Conservation (phyloP, 345 rosid genomes). For the Acer saccharum region DNA sequence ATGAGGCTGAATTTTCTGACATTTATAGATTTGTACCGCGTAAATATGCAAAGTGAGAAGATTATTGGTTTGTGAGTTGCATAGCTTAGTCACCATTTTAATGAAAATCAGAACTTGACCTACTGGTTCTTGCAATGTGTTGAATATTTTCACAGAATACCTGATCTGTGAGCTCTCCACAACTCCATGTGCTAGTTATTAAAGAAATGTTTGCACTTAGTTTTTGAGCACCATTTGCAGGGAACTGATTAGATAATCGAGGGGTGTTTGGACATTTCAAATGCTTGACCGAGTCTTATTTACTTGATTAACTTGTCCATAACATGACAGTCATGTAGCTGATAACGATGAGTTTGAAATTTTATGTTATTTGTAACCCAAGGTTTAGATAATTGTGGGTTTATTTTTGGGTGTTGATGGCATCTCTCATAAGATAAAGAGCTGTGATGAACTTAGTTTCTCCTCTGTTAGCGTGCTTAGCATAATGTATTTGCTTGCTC, state of each 20-base stretch:
- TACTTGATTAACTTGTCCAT: not conserved
- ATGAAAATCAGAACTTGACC: not conserved
- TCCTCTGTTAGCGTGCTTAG: conserved; percentile 19
- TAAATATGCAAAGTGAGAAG: not conserved
- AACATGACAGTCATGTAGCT: not conserved
- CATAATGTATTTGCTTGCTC: conserved; percentile 23
- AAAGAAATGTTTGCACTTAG: not conserved
- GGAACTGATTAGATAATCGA: not conserved
- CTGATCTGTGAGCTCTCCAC: not conserved
- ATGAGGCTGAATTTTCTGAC: not conserved
- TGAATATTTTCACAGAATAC: not conserved
- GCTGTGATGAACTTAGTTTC: not conserved
- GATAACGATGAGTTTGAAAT: not conserved
- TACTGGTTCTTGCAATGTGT: not conserved
- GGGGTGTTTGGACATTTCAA: not conserved
- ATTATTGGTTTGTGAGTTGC: not conserved
- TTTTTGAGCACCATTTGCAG: not conserved
- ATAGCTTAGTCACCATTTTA: not conserved
- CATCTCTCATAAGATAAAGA: not conserved
- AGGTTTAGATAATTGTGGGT: not conserved
- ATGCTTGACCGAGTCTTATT: not conserved
- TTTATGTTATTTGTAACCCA: not conserved
- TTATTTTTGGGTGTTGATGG: not conserved
- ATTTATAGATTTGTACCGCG: not conserved
- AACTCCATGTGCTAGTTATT: not conserved